Evolutionary conservation across 2,329 filamentous ascomycete species (phyloP), one percentile per base, ranked within the genome.

Genomic region (Aspergillus novoparasiticus): DNA sequence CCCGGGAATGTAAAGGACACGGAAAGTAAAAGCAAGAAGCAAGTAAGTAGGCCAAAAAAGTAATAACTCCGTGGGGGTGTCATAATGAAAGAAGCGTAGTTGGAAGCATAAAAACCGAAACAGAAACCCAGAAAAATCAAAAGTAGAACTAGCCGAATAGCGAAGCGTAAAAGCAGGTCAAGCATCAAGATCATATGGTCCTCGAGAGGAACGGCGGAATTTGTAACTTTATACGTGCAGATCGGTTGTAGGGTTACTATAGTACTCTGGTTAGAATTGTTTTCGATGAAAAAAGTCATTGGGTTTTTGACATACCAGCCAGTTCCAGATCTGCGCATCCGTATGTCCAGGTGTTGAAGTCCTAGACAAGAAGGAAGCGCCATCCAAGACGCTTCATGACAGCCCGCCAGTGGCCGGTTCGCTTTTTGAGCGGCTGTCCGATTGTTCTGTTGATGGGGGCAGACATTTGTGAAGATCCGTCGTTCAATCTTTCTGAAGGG

Each of bases 351-450:
- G 57, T 59, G 51, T 63, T 51, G 57, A 50, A 56, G 26, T 39
- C 46, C n/a, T 82, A 97, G 80, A 97, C 93, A 78, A 97, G 86
- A 78, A 97, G 84, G 82, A 93, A 94, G 77, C 95, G 91, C 93
- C 92, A 97, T 71, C 88, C 88, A 82, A 93, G 95, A 82, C 89
- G 87, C 80, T 87, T 87, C 93, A 97, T 97, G 76, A 94, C 88
- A 81, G 96, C 92, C 82, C 94, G 86, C 94, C 94, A 98, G 87
- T 94, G 93, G 80, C 96, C 87, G 81, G 90, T 89, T 75, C 87
- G 88, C 72, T 61, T 68, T 59, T 72, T 74, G 19, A 73, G 67
- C 12, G 66, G 66, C 46, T 63, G 62, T 1, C 66, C 64, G 32
- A 60, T 58, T 2, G 68, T 59, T 9, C 46, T 36, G 12, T 59